Conservation (phyloP, 768 basidiomycete species). For the Phaeotremella skinneri region DNA sequence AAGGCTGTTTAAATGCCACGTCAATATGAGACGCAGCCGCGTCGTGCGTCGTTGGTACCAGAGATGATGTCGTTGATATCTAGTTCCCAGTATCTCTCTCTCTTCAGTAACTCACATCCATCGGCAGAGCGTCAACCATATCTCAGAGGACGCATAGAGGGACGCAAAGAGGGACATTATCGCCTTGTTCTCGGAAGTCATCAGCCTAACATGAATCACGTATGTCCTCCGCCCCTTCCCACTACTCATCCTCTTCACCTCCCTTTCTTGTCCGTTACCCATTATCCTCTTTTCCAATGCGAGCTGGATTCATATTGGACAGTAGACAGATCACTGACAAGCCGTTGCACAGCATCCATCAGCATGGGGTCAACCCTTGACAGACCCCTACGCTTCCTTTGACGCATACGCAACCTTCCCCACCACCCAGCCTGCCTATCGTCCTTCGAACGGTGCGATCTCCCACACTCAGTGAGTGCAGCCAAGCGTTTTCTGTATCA, state of each 20-base stretch:
- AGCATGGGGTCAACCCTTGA: slow-evolving; percentile 40
- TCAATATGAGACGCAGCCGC: slow-evolving; percentile 2
- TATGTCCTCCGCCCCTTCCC: not conserved
- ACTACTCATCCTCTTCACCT: not conserved
- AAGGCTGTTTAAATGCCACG: not conserved
- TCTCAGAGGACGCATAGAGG: too few relatives aligned
- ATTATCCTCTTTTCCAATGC: slow-evolving; percentile 11
- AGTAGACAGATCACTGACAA: not conserved
- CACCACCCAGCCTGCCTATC: slow-evolving; percentile 56
- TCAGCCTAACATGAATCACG: slow-evolving; percentile 4
- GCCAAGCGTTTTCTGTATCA: not conserved
- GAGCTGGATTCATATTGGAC: not conserved
- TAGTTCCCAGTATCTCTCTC: too few relatives aligned
- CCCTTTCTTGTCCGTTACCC: not conserved
- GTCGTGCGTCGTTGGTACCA: too few relatives aligned
- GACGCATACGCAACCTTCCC: slow-evolving; percentile 77
- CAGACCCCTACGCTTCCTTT: slow-evolving; percentile 50
- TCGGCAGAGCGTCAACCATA: too few relatives aligned
- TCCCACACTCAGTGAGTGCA: slow-evolving; percentile 71
- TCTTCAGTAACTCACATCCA: too few relatives aligned
- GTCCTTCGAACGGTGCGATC: slow-evolving; percentile 17
- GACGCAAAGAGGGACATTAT: too few relatives aligned
- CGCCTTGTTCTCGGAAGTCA: too few relatives aligned
- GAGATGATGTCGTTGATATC: not conserved
- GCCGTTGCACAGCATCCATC: slow-evolving; percentile 33